Evolutionary conservation across 495 filamentous ascomycete genomes (phyloP).

Genomic region (Ascobolus immersus): DNA sequence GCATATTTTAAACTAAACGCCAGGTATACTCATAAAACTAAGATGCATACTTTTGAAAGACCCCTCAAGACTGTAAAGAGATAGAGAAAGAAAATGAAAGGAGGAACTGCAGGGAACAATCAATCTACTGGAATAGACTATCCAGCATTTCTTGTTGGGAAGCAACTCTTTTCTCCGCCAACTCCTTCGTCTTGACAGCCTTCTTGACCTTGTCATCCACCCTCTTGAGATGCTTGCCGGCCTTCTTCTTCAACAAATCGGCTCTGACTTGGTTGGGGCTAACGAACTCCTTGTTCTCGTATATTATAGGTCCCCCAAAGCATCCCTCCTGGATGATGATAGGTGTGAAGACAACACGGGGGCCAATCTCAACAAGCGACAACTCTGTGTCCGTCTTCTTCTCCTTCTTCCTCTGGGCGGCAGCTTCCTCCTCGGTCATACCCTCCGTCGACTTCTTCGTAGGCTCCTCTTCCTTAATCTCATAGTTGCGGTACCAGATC

Average conservation of each 20-base stretch:
- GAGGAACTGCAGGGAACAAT: conserved; percentile 64
- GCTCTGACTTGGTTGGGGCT: conserved; percentile 80
- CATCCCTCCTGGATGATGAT: conserved; percentile 87
- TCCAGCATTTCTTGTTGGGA: not conserved
- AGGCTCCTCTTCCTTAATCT: conserved; percentile 60
- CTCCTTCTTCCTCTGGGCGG: conserved; percentile 17
- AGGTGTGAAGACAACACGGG: conserved; percentile 79
- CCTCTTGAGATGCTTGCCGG: conserved; percentile 44
- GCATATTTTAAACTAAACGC: too few species aligned
- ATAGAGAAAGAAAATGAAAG: too few species aligned
- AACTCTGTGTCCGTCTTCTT: conserved; percentile 38
- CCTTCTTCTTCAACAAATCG: conserved; percentile 49
- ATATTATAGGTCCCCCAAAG: conserved; percentile 90
- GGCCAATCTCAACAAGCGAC: conserved; percentile 76
- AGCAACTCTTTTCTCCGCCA: too few species aligned
- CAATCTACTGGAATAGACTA: conserved; percentile 55
- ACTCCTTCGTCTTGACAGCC: conserved; percentile 42
- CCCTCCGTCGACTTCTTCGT: conserved; percentile 19
- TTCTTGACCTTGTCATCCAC: conserved; percentile 47
- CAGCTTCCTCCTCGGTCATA: conserved; percentile 19
- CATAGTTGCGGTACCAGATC: conserved; percentile 89
- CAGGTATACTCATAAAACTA: too few species aligned
- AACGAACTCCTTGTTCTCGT: conserved; percentile 96
- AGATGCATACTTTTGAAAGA: too few species aligned
- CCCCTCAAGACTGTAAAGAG: too few species aligned